These are phyloP conservation scores for Xylaria sp. DNA, from an alignment of 2,329 filamentous ascomycete species.

Conservation along the genomic window DNA sequence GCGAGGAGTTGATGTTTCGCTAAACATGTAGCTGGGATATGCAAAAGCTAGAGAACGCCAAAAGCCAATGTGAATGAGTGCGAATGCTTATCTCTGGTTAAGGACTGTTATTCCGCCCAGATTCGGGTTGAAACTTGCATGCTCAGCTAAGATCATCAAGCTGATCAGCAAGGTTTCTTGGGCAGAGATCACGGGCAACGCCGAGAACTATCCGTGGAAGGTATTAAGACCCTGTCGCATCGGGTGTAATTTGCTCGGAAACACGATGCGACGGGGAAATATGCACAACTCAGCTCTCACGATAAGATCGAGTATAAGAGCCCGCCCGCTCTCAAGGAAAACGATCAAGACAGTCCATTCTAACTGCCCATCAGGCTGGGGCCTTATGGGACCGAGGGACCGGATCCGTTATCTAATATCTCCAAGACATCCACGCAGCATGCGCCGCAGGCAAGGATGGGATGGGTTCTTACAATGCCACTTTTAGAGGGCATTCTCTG, in stretches of 20 bases:
- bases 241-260: background rate
- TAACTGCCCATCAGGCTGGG: conserved; percentile 19
- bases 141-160: background rate
- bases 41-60: background rate
- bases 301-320: conserved; percentile 7
- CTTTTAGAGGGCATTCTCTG: conserved; percentile 30
- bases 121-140: background rate
- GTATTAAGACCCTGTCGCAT: conserved; percentile 10
- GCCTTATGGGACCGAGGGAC: conserved; percentile 28
- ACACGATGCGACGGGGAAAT: conserved; percentile 4
- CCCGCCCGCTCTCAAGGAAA: background rate
- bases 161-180: background rate
- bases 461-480: conserved; percentile 41
- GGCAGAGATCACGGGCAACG: conserved; percentile 6
- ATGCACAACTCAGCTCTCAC: background rate
- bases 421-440: conserved; percentile 26
- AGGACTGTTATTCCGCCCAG: background rate
- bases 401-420: conserved; percentile 24
- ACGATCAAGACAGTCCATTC: conserved; percentile 17
- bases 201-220: background rate
- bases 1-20: background rate
- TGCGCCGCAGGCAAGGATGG: conserved; percentile 22
- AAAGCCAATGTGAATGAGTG: background rate
- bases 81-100: background rate
- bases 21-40: conserved; percentile 9